Percentiles rank a stretch among this genome's conserved stretches.
These are phyloP conservation scores for Penicillium digitatum DNA, from an alignment of 2,329 filamentous ascomycete genomes.

Conservation along the genomic window DNA sequence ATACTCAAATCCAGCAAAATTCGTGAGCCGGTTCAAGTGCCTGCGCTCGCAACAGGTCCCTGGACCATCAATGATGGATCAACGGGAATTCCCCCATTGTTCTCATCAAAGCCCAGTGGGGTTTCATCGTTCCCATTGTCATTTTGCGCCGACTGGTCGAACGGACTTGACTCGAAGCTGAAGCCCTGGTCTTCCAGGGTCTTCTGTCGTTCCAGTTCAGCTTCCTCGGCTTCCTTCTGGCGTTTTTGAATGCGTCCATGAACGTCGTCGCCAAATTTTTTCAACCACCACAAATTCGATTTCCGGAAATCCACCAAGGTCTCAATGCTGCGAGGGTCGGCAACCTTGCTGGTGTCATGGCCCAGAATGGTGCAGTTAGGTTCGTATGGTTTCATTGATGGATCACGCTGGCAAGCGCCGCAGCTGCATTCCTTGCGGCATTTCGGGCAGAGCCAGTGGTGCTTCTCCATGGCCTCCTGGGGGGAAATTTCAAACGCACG, in stretches of 20 bases:
- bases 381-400: slow-evolving; percentile 71
- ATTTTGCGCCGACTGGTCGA: not conserved
- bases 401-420: slow-evolving; percentile 66
- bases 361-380: slow-evolving; percentile 85
- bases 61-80: slow-evolving; percentile 40
- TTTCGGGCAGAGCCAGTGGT: slow-evolving; percentile 82
- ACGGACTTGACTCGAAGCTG: slow-evolving; percentile 30
- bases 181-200: slow-evolving; percentile 45
- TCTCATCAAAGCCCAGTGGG: not conserved
- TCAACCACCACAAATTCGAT: slow-evolving; percentile 82
- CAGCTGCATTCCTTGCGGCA: slow-evolving; percentile 87
- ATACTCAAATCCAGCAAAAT: not conserved
- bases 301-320: slow-evolving; percentile 84
- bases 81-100: slow-evolving; percentile 38
- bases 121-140: not conserved
- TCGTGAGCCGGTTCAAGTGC: not conserved
- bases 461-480: slow-evolving; percentile 72
- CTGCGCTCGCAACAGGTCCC: slow-evolving; percentile 10
- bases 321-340: slow-evolving; percentile 87
- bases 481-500: slow-evolving; percentile 89
- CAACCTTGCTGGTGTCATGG: slow-evolving; percentile 84
- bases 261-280: slow-evolving; percentile 53
- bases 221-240: slow-evolving; percentile 50
- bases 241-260: slow-evolving; percentile 45
- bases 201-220: slow-evolving; percentile 39